These are phyloP conservation scores for Nannochloropsis gaditana DNA, from an alignment of 108 stramenopile species.

Conservation along the genomic window DNA sequence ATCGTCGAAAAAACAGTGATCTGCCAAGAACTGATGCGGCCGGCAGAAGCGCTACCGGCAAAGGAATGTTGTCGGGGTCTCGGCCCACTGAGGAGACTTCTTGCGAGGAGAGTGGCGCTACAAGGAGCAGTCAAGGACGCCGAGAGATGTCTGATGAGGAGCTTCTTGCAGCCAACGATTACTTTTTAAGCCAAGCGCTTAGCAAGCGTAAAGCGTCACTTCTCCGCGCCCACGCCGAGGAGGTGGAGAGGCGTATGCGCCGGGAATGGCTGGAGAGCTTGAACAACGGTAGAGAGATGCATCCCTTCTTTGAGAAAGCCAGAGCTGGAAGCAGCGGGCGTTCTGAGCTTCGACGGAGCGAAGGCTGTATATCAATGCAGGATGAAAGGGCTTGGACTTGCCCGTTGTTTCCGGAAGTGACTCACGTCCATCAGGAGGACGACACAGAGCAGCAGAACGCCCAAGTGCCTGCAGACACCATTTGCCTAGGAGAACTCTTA, in stretches of 20 bases:
- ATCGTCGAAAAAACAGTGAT: no score
- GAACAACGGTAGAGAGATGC: constrained; percentile 6
- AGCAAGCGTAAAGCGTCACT: not conserved
- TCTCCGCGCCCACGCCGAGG: not conserved
- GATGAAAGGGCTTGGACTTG: not conserved
- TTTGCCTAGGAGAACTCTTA: not conserved
- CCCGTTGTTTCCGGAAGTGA: not conserved
- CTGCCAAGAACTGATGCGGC: no score
- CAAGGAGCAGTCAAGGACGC: not conserved
- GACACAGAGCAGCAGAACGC: not conserved
- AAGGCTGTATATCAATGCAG: not conserved
- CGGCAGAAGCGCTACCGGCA: no score
- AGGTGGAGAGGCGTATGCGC: not conserved
- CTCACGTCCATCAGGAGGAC: not conserved
- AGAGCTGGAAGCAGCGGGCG: not conserved
- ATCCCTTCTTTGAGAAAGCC: not conserved
- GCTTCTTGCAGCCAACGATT: not conserved
- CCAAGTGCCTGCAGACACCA: not conserved
- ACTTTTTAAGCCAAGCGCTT: not conserved
- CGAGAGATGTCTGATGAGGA: constrained; percentile 19
- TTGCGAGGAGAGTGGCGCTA: no score
- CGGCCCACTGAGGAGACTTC: no score
- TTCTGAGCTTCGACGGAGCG: not conserved
- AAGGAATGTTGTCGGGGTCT: no score
- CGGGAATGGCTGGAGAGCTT: not conserved